Conservation (phyloP, 768 basidiomycete species). For the Gelatoporia subvermispora region DNA sequence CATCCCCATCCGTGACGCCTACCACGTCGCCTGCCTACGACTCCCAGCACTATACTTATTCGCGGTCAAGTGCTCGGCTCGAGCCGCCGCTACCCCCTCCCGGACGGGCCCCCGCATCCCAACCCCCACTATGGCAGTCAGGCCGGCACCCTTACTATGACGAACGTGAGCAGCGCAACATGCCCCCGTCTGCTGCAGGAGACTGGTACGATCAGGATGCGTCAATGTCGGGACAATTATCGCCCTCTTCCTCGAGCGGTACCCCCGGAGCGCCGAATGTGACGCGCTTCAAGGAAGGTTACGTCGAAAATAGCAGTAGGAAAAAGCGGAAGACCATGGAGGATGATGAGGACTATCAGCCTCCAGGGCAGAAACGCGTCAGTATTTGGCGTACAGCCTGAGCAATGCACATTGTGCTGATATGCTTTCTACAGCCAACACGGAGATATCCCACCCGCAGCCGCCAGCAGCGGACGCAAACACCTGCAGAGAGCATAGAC, state of each 20-base stretch:
- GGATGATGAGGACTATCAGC: slow-evolving; percentile 53
- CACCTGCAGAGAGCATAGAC: too few species aligned
- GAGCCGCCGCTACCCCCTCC: slow-evolving; percentile 25
- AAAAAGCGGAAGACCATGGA: slow-evolving; percentile 48
- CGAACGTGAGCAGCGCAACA: slow-evolving; percentile 34
- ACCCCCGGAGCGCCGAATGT: slow-evolving; percentile 6
- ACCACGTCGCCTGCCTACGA: slow-evolving; percentile 12
- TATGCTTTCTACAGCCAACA: slow-evolving; percentile 7
- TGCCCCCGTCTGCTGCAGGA: slow-evolving; percentile 32
- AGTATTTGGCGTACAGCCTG: slow-evolving; percentile 26
- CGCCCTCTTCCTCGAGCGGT: slow-evolving; percentile 21
- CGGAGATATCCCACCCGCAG: slow-evolving; percentile 21
- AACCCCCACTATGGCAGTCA: slow-evolving; percentile 34
- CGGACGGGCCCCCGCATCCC: slow-evolving; percentile 31
- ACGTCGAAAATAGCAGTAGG: slow-evolving; percentile 18
- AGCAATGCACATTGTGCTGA: slow-evolving; percentile 28
- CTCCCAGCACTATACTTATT: slow-evolving; percentile 13
- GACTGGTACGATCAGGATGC: slow-evolving; percentile 28
- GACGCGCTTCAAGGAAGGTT: slow-evolving; percentile 8
- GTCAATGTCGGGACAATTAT: slow-evolving; percentile 23
- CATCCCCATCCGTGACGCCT: slow-evolving; percentile 15
- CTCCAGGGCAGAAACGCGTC: slow-evolving; percentile 52
- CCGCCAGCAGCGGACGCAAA: slow-evolving; percentile 8
- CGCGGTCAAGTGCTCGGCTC: slow-evolving; percentile 15
- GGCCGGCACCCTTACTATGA: slow-evolving; percentile 36